Evolutionary conservation across 371 early-diverging fungal species (phyloP).

Genomic region (Funneliformis caledonium): DNA sequence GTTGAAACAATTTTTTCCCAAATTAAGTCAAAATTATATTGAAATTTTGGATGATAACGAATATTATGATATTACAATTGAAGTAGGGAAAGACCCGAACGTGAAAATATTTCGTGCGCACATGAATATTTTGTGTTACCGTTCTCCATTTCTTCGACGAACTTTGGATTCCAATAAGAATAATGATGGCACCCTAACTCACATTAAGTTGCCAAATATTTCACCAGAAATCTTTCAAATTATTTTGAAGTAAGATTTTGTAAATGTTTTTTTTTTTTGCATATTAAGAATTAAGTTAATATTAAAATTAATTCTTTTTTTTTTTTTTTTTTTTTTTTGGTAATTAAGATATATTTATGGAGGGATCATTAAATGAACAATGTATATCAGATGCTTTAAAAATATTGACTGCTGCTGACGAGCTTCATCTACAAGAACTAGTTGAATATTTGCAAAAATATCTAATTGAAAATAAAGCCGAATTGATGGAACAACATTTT

Average conservation of each 20-base stretch:
- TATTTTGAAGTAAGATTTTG: not conserved
- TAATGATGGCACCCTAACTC: not conserved
- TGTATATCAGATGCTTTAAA: not conserved
- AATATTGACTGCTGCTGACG: not conserved
- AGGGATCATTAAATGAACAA: not conserved
- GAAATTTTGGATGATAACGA: not conserved
- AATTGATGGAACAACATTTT: conserved; percentile 9
- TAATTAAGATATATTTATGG: conserved; percentile 13
- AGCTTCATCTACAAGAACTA: conserved; percentile 6
- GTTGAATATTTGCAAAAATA: not conserved
- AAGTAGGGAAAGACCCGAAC: not conserved
- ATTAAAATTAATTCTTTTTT: not conserved
- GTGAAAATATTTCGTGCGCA: not conserved
- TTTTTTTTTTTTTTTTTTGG: not conserved
- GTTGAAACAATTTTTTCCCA: not conserved
- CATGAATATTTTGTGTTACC: not conserved
- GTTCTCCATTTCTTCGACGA: not conserved
- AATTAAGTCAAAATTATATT: not conserved
- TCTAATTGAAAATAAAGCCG: not conserved
- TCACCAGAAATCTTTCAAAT: not conserved
- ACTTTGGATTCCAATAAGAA: not conserved
- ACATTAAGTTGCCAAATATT: not conserved
- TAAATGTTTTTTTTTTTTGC: not conserved
- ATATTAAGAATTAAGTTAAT: not conserved
- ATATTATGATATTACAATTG: conserved; percentile 7